Base-by-base conservation (phyloP, 768 basidiomycete genomes). In the Sarcodon aspratus region DNA sequence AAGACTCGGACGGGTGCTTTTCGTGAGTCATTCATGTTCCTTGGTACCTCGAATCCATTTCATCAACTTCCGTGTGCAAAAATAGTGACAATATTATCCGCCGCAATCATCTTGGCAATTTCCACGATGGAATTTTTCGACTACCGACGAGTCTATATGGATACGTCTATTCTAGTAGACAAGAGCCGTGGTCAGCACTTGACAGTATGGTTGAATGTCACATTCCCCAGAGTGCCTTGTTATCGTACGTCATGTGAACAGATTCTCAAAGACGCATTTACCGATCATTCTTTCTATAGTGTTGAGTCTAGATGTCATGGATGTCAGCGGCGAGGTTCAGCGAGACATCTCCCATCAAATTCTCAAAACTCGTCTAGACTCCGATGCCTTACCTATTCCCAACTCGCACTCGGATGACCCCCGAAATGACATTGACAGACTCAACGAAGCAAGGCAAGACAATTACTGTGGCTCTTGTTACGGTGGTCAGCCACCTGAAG, bases 211-310 rank as follows among this genome's bases (percentile, higher is more conserved):
- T 68, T 99, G 65, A 94, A 98, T 60, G 66, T 99, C 49, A 93
- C 91, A 6, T 99, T 97, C 69, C 95, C 96, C 1, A 77, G 90
- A 59, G 93, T 99, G 33, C 96, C 96, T 27, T 99, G 96, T 67
- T 98, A 95, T 68, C 72, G 95, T 97, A 33, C 33, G 4, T 46
- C 6, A 10, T 12, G 34, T 27, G 11, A 12, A 15, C 15, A 46
- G 17, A 45, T 44, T 47, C 17, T 15, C 45, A 50, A 47, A 27
- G 11, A 21, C 32, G 21, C 15, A 31, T 40, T 50, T 1, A 21
- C n/a, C 27, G 15, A 9, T 13, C 34, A 36, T 47, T 36, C 32
- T 49, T 48, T 53, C 32, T 9, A 31, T 58, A 99, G 95, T 99
- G 44, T 76, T 99, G 48, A 94, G 90, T 62, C 68, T 98, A 47